Evolutionary conservation across 2,329 filamentous ascomycete species (phyloP).

Genomic region (Sclerotinia trifoliorum): DNA sequence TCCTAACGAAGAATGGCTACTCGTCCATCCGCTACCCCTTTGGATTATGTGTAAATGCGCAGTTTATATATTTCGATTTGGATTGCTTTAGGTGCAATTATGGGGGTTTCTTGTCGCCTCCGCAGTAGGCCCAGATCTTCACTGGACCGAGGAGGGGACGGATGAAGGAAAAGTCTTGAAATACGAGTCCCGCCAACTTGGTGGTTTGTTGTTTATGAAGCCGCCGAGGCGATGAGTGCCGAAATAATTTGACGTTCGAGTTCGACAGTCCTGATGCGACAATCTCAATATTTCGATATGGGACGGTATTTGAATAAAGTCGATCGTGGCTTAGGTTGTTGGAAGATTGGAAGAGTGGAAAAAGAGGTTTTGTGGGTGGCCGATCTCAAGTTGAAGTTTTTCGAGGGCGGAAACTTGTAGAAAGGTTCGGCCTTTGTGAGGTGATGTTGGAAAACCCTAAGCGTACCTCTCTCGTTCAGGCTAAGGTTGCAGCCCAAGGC

Average conservation of each 20-base stretch:
- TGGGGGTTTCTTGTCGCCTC: constrained; percentile 96
- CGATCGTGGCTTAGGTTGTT: constrained; percentile 11
- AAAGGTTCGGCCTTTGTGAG: neutral
- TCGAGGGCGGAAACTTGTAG: neutral
- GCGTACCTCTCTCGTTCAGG: neutral
- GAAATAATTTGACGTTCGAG: neutral
- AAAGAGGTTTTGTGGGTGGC: neutral
- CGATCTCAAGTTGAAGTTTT: constrained; percentile 5
- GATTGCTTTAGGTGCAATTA: constrained; percentile 60
- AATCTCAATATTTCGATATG: neutral
- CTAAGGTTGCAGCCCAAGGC: neutral
- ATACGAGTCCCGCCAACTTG: constrained; percentile 91
- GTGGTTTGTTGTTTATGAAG: constrained; percentile 50
- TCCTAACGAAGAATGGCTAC: constrained; percentile 22
- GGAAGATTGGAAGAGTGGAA: neutral
- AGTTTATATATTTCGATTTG: constrained; percentile 23
- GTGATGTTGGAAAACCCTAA: constrained; percentile 1
- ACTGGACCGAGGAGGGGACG: constrained; percentile 85
- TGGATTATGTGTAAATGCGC: constrained; percentile 18
- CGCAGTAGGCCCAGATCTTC: constrained; percentile 88
- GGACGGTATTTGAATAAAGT: constrained; percentile 9
- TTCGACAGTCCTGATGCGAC: neutral
- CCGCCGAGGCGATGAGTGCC: constrained; percentile 37
- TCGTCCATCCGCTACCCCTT: constrained; percentile 31
- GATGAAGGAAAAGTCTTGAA: constrained; percentile 68